Conservation (phyloP, 192 early-diverging fungal genomes). For the Mortierella alpina region DNA sequence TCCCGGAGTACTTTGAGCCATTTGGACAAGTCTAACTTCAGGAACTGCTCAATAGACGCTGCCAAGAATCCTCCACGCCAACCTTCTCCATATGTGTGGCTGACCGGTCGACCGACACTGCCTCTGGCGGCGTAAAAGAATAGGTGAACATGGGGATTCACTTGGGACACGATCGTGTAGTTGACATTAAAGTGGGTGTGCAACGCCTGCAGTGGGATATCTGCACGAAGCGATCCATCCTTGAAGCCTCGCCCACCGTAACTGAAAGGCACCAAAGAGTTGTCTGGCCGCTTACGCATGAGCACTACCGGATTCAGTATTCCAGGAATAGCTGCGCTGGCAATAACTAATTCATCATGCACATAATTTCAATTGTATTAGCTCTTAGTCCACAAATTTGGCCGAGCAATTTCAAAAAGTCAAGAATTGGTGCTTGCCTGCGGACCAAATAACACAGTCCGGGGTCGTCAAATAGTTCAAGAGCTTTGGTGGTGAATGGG, state of each 20-base stretch:
- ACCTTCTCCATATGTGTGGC: conserved; percentile 75
- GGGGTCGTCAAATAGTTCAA: conserved; percentile 91
- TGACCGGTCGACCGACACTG: conserved; percentile 77
- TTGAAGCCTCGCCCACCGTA: conserved; percentile 81
- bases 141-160: conserved; percentile 89
- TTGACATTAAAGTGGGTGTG: conserved; percentile 86
- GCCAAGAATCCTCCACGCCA: conserved; percentile 94
- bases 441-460: conserved; percentile 88
- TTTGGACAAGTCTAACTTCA: conserved; percentile 89
- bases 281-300: conserved; percentile 77
- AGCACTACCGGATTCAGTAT: conserved; percentile 86
- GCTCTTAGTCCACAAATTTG: too few species aligned
- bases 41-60: conserved; percentile 79
- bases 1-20: conserved; percentile 86
- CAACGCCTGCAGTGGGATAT: conserved; percentile 81
- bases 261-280: conserved; percentile 76
- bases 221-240: conserved; percentile 88
- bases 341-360: conserved; percentile 65
- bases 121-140: conserved; percentile 91
- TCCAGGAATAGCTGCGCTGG: conserved; percentile 87
- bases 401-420: not conserved
- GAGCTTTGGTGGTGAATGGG: conserved; percentile 80
- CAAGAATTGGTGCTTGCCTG: conserved; percentile 51
- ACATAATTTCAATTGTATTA: not conserved
- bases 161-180: conserved; percentile 85